Conservation (phyloP, 2,329 filamentous ascomycete species). For the Xylariaceae sp. region DNA sequence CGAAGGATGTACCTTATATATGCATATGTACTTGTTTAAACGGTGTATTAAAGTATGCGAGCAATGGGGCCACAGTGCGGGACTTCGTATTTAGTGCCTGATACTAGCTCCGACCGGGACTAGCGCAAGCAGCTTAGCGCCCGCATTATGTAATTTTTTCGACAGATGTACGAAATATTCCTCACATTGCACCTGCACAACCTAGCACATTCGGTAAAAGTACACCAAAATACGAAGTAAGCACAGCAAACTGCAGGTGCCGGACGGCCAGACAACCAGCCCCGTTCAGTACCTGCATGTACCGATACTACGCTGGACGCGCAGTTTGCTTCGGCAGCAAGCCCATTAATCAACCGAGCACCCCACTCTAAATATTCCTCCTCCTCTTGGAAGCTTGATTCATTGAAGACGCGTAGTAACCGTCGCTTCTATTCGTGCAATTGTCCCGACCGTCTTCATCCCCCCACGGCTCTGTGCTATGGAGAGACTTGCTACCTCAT, state of each 20-base stretch:
- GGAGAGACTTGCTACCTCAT: neutral
- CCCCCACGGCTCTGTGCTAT: neutral
- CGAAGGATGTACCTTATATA: neutral
- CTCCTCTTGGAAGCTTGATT: neutral
- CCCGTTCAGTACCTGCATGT: too few species aligned
- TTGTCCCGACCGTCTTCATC: neutral
- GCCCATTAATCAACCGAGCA: neutral
- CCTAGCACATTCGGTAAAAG: neutral
- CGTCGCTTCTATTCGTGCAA: neutral
- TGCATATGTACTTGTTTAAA: neutral
- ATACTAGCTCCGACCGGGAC: too few species aligned
- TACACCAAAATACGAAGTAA: neutral
- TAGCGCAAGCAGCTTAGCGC: neutral
- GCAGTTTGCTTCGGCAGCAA: too few species aligned
- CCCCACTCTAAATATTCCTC: neutral
- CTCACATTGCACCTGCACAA: neutral
- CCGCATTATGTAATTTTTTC: neutral
- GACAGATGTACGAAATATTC: neutral
- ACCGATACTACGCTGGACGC: too few species aligned
- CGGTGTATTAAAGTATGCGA: neutral
- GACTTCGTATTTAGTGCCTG: too few species aligned
- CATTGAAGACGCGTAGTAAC: neutral
- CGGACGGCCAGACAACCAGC: too few species aligned
- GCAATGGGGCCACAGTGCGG: neutral
- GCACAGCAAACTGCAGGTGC: too few species aligned